These are phyloP conservation scores for Xylaria venustula DNA, from an alignment of 495 filamentous ascomycete genomes.

Conservation along the genomic window DNA sequence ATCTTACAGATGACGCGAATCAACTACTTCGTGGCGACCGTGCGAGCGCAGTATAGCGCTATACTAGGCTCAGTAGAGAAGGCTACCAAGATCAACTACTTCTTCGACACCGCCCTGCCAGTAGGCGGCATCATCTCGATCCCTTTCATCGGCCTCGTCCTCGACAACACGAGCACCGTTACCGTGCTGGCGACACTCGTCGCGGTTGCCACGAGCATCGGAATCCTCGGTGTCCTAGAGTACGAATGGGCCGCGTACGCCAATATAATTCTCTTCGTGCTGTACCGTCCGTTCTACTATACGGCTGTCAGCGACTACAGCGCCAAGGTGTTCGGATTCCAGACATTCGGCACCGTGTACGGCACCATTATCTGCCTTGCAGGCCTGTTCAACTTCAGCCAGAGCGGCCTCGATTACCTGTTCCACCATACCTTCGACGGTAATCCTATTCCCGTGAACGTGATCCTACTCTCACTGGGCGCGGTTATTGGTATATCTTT, in stretches of 20 bases:
- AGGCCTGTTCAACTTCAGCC: slow-evolving; percentile 83
- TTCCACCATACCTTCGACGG: slow-evolving; percentile 70
- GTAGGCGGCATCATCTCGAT: slow-evolving; percentile 80
- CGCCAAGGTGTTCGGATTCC: slow-evolving; percentile 95
- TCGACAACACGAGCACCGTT: slow-evolving; percentile 75
- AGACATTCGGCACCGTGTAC: slow-evolving; percentile 93
- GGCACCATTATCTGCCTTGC: slow-evolving; percentile 90
- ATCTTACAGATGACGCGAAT: slow-evolving; percentile 91
- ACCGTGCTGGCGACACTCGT: slow-evolving; percentile 76
- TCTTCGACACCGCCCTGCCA: slow-evolving; percentile 88
- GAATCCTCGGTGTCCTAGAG: slow-evolving; percentile 73
- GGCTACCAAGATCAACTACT: slow-evolving; percentile 70
- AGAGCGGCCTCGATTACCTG: slow-evolving; percentile 77
- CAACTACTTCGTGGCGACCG: slow-evolving; percentile 95
- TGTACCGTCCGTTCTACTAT: slow-evolving; percentile 75
- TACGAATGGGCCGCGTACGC: slow-evolving; percentile 68
- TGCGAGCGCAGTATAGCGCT: slow-evolving; percentile 79
- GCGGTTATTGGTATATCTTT: slow-evolving; percentile 58
- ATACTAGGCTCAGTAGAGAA: slow-evolving; percentile 60
- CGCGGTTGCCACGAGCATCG: slow-evolving; percentile 69
- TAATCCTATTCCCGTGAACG: slow-evolving; percentile 78
- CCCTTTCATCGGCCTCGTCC: slow-evolving; percentile 81
- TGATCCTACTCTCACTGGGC: slow-evolving; percentile 60
- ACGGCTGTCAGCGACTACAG: slow-evolving; percentile 80
- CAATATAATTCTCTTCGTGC: slow-evolving; percentile 76